These are phyloP conservation scores for Clonostachys solani DNA, from an alignment of 2,329 filamentous ascomycete genomes.

Conservation along the genomic window DNA sequence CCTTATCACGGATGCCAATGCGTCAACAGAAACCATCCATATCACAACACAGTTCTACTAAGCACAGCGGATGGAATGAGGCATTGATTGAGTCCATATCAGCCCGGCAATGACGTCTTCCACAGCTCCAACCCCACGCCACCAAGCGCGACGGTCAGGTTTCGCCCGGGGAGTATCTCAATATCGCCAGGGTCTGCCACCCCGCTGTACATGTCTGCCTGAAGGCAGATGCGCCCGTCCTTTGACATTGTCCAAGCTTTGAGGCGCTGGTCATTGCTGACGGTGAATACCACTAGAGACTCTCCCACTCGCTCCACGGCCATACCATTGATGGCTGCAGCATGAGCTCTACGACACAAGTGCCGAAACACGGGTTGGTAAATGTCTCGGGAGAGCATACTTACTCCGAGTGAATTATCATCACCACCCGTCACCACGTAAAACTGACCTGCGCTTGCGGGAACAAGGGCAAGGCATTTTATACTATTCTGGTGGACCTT, in stretches of 20 bases:
- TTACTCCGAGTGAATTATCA: slow-evolving; percentile 73
- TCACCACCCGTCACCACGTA: slow-evolving; percentile 77
- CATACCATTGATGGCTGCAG: slow-evolving; percentile 64
- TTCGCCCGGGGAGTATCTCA: slow-evolving; percentile 23
- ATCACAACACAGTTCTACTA: too few relatives aligned
- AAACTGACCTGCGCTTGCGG: slow-evolving; percentile 17
- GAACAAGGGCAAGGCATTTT: slow-evolving; percentile 54
- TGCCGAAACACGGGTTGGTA: background rate
- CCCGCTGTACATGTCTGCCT: slow-evolving; percentile 51
- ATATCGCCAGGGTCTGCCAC: slow-evolving; percentile 56
- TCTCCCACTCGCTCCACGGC: slow-evolving; percentile 12
- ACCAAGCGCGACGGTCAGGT: slow-evolving; percentile 27
- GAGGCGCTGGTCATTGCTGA: slow-evolving; percentile 59
- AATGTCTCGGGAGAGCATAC: slow-evolving; percentile 18
- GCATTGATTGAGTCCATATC: too few relatives aligned
- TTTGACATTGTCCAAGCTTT: slow-evolving; percentile 44
- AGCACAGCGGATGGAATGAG: too few relatives aligned
- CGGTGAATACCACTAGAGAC: slow-evolving; percentile 30
- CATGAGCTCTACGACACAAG: slow-evolving; percentile 50
- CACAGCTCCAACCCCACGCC: slow-evolving; percentile 44
- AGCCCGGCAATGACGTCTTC: slow-evolving; percentile 7
- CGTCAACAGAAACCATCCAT: too few relatives aligned
- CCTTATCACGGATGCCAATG: too few relatives aligned
- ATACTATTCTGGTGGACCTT: slow-evolving; percentile 77
- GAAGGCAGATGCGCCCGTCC: slow-evolving; percentile 18